Base-by-base conservation (phyloP, 2,329 filamentous ascomycete species). In the Cercospora citrullina region DNA sequence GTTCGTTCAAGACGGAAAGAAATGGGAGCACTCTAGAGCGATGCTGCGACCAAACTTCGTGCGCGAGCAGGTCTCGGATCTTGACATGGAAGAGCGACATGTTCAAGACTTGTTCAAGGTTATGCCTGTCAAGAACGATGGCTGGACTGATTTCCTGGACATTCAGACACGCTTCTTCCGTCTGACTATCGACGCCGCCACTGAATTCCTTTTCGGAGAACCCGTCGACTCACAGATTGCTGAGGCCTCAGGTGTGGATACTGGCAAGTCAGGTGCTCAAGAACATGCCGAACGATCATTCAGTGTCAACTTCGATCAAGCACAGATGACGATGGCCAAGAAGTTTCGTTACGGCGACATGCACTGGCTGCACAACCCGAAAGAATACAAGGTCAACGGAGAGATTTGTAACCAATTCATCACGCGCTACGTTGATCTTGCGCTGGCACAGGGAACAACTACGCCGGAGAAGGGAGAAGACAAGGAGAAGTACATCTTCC, bases 181-280 rank as follows among this genome's bases (percentile, higher is more conserved):
- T n/a, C 68, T 84, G 10, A 84, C 83, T 1, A 80, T 85, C 65
- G 83, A 85, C 69, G 79, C 81, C n/a, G 81, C 83, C 0, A 83
- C 82, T 2, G 82, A 84, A 53, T 84, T 85, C 68, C 76, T 84
- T 5, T 73, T 70, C 51, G 69, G 83, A 69, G 79, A 83, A 67
- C 81, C 73, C 8, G 75, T 79, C 4, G 72, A 77, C 75, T 69
- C 79, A 74, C 72, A 79, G 76, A 71, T 80, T 67, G 48, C 76
- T 74, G 70, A 78, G 72, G 71, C 77, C 73, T 75, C 67, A 66
- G 16, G 75, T 31, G 60, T 63, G 14, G 31, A 63, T 4, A 69
- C 61, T 6, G 73, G 78, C 33, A 75, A 77, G 12, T 51, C 68
- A 4, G 48, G 53, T 33, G 59, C 68, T 4, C 63, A 68, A 51